Base-by-base conservation (phyloP, 208 protist genomes). In the Wallacemonas sp. region DNA sequence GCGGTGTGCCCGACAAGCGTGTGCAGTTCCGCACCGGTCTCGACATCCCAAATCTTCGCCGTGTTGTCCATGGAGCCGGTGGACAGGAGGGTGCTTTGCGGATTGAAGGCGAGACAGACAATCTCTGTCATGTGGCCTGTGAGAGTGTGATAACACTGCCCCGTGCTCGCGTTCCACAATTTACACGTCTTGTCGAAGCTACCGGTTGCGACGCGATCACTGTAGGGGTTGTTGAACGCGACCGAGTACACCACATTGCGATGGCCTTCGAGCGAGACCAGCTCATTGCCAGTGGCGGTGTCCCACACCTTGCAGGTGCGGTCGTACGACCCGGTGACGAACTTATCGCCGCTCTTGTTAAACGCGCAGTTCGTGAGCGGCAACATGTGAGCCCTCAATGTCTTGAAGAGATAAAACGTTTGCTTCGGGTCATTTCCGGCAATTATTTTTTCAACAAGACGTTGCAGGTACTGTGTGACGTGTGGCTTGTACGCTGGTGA, bases 321-420 rank as follows among this genome's bases (percentile, higher is more conserved):
- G 68, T 99, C 97, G 79, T 98, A 98, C 31, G 79, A 93, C 3
- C 95, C 95, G 0, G 97, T 98, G 54, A 98, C 94, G 38, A 99
- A 98, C 62, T 88, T 90, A 19, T 94, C 84, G 19, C 96, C 96
- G 21, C 74, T 80, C 68, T 98, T 98, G 87, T 99, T 98, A 81
- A 99, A 98, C 30, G 94, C 96, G 69, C 96, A 98, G 84, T 98
- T 99, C 21, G 97, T 99, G 44, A 99, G 76, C 11, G 97, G 97
- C 19, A 99, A 82, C 79, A 98, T 93, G 81, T 99, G 97, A 11
- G 93, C 95, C 2, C 89, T 81, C n/a, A 98, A 82, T 21, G 93
- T 94, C 70, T 98, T 96, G 77, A 96, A 97, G 19, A 98, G 86
- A 54, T 93, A 96, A 68, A 98, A 98, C 45, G 84, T 93, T 64